These are phyloP conservation scores for Syzygium aromaticum DNA, from an alignment of 345 rosid genomes.

Conservation along the genomic window DNA sequence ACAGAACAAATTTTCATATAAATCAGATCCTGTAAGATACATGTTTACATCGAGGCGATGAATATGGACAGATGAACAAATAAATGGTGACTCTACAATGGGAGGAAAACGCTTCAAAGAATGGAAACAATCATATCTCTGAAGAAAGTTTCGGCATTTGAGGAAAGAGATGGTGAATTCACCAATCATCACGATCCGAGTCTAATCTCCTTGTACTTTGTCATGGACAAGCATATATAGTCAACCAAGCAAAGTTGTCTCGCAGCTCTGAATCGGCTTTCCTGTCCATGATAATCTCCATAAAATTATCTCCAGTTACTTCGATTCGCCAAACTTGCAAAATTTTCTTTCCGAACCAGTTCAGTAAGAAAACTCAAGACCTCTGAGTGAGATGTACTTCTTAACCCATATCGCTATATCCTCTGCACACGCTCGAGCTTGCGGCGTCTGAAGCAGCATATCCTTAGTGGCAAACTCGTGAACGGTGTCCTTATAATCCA, in stretches of 20 bases:
- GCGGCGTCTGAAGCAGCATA: slow-evolving; percentile 78
- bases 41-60: background rate
- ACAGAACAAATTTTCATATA: background rate
- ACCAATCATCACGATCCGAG: background rate
- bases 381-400: slow-evolving; percentile 77
- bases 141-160: background rate
- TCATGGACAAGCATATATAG: background rate
- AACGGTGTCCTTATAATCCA: slow-evolving; percentile 84
- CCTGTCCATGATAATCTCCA: background rate
- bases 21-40: slow-evolving; percentile 1
- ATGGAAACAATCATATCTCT: background rate
- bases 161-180: background rate
- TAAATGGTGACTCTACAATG: background rate
- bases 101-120: background rate
- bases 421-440: slow-evolving; percentile 88
- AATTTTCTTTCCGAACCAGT: background rate
- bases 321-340: background rate
- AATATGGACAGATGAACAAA: slow-evolving; percentile 12
- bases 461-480: slow-evolving; percentile 93
- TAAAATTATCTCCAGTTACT: background rate
- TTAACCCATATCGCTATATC: slow-evolving; percentile 91
- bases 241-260: background rate
- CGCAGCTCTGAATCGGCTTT: background rate
- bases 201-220: background rate
- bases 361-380: slow-evolving; percentile 88